A percentile compares a stretch with the other conserved stretches of the same genome.
Conservation (phyloP, 306 rosid species). For the Prunus armeniaca region DNA sequence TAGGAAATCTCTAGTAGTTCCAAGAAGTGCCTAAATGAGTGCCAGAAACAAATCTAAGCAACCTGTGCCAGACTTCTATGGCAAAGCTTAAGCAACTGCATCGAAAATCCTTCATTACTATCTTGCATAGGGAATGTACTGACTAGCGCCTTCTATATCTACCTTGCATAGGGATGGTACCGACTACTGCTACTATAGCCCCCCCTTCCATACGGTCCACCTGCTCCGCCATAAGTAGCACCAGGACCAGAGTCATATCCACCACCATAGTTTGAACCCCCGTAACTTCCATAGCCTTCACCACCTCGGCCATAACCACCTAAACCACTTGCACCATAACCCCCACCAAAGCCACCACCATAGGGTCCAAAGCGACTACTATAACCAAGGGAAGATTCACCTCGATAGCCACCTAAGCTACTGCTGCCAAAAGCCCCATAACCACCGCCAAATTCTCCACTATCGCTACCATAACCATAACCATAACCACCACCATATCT, state of each 20-base stretch:
- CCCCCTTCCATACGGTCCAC: constrained; percentile 63
- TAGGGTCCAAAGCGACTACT: constrained; percentile 57
- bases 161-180: constrained; percentile 58
- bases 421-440: constrained; percentile 52
- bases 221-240: constrained; percentile 54
- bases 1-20: constrained; percentile 34
- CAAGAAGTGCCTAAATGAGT: constrained; percentile 36
- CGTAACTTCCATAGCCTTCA: constrained; percentile 57
- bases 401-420: constrained; percentile 67
- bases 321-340: constrained; percentile 46
- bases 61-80: constrained; percentile 39
- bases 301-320: constrained; percentile 64
- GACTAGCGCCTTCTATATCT: constrained; percentile 41
- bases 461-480: constrained; percentile 51
- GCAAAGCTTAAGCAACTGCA: constrained; percentile 44
- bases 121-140: constrained; percentile 25
- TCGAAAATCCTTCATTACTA: constrained; percentile 42
- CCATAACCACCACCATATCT: constrained; percentile 65
- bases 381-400: constrained; percentile 57
- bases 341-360: constrained; percentile 54
- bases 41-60: constrained; percentile 43
- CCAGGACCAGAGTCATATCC: constrained; percentile 58
- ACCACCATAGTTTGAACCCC: constrained; percentile 50
- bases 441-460: constrained; percentile 55
- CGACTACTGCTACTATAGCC: constrained; percentile 71